Evolutionary conservation across 495 filamentous ascomycete genomes (phyloP).

Genomic region (Pyrenula aspistea): DNA sequence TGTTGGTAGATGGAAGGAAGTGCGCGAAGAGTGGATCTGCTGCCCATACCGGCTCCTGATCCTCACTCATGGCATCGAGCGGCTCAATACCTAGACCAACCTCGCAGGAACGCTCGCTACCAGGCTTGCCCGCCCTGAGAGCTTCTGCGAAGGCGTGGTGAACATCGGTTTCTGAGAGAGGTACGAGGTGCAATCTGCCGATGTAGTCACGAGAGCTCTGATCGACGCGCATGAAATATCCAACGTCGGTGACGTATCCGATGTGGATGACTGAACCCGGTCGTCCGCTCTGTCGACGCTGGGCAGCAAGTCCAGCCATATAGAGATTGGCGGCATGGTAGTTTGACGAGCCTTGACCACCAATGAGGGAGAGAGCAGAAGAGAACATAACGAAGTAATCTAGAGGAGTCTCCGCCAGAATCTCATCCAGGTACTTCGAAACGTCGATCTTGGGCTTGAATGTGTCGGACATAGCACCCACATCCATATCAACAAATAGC

Average conservation of each 20-base stretch:
- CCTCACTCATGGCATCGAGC: not conserved
- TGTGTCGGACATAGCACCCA: conserved; percentile 3
- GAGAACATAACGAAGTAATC: conserved; percentile 26
- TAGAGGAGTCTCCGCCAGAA: conserved; percentile 11
- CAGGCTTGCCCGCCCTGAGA: conserved; percentile 1
- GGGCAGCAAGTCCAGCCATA: conserved; percentile 18
- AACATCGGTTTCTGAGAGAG: conserved; percentile 32
- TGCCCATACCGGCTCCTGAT: not conserved
- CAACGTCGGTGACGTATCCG: conserved; percentile 22
- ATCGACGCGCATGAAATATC: conserved; percentile 22
- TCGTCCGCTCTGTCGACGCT: conserved; percentile 14
- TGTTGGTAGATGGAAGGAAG: not conserved
- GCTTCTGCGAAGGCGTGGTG: conserved; percentile 24
- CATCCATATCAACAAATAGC: conserved; percentile 6
- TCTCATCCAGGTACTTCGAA: conserved; percentile 8
- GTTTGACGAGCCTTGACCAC: conserved; percentile 29
- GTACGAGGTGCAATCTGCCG: conserved; percentile 1
- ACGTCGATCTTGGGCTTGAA: conserved; percentile 13
- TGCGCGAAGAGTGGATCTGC: not conserved
- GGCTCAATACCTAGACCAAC: not conserved
- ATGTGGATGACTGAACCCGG: conserved; percentile 36
- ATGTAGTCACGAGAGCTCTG: not conserved
- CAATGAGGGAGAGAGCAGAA: conserved; percentile 13
- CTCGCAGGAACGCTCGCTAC: not conserved
- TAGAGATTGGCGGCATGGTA: conserved; percentile 44